Percentiles rank a stretch among this genome's conserved stretches.
Evolutionary conservation across 495 filamentous ascomycete species (phyloP).

Genomic region (Penicillium lividum): DNA sequence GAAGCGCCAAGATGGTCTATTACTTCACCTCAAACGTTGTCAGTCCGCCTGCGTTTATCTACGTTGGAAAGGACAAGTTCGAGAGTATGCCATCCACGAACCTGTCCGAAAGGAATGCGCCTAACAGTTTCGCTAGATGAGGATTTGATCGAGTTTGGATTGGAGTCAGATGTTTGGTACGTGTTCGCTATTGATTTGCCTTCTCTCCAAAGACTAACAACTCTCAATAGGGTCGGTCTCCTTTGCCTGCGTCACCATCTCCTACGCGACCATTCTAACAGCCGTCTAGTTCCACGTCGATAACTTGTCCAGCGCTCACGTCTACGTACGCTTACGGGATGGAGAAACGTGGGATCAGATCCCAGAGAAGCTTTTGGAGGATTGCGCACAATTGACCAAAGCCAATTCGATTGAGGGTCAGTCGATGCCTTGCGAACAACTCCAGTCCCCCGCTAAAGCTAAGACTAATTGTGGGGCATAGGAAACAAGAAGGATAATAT

Average conservation of each 20-base stretch:
- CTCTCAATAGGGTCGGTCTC: constrained; percentile 39
- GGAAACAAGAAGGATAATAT: constrained; percentile 99
- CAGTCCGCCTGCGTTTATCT: constrained; percentile 77
- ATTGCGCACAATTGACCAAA: constrained; percentile 94
- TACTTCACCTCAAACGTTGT: constrained; percentile 88
- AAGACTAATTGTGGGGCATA: constrained; percentile 25
- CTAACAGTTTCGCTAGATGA: constrained; percentile 66
- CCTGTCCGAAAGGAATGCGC: constrained; percentile 14
- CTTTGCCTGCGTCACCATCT: constrained; percentile 6
- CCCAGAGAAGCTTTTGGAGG: constrained; percentile 69
- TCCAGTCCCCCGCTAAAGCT: too few relatives aligned
- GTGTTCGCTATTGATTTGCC: constrained; percentile 8
- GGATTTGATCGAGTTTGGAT: constrained; percentile 88
- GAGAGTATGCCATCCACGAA: constrained; percentile 68
- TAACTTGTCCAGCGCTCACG: constrained; percentile 94
- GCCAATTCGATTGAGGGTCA: constrained; percentile 96
- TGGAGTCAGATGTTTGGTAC: constrained; percentile 95
- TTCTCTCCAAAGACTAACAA: constrained; percentile 7
- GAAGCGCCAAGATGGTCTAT: constrained; percentile 71
- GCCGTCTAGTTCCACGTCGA: constrained; percentile 84
- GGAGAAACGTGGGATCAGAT: constrained; percentile 86
- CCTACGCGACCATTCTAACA: constrained; percentile 17
- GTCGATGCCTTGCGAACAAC: not conserved
- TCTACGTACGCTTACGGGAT: constrained; percentile 83
- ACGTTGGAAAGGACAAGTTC: constrained; percentile 98